These are phyloP conservation scores for Citrullus colocynthis DNA, from an alignment of 306 rosid species.

Conservation along the genomic window DNA sequence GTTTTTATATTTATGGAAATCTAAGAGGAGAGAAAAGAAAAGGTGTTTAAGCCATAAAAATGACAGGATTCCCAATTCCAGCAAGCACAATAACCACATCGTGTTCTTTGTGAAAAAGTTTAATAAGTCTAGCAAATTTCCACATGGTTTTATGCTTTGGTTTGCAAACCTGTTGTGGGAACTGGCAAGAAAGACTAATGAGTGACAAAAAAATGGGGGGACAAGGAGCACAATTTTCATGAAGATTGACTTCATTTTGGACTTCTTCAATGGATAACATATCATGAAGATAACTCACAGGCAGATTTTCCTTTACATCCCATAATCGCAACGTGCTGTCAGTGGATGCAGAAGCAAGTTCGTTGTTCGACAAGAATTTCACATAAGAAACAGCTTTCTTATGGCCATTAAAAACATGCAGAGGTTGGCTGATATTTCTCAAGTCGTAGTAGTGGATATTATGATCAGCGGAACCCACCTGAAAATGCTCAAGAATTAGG, in stretches of 20 bases:
- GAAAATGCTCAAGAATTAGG: background rate
- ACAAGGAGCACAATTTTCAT: background rate
- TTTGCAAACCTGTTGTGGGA: no score
- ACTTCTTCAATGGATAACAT: background rate
- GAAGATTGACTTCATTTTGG: background rate
- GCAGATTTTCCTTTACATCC: slow-evolving; percentile 31
- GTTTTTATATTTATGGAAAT: no score
- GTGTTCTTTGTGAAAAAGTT: no score
- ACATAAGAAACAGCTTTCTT: slow-evolving; percentile 79
- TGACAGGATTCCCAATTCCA: no score
- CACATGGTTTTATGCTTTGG: no score
- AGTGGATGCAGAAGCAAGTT: slow-evolving; percentile 91
- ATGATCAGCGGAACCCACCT: slow-evolving; percentile 91
- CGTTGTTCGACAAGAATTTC: slow-evolving; percentile 64
- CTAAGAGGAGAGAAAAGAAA: no score
- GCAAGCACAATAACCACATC: no score
- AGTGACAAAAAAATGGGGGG: background rate
- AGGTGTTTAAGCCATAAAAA: no score
- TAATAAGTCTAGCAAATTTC: no score
- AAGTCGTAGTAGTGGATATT: slow-evolving; percentile 83
- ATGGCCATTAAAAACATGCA: slow-evolving; percentile 72
- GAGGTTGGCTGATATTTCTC: slow-evolving; percentile 68
- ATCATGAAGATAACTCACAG: slow-evolving; percentile 42
- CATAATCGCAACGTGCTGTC: slow-evolving; percentile 80
- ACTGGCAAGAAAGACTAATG: background rate